These are phyloP conservation scores for Floccularia luteovirens DNA, from an alignment of 768 basidiomycete species.

Conservation along the genomic window DNA sequence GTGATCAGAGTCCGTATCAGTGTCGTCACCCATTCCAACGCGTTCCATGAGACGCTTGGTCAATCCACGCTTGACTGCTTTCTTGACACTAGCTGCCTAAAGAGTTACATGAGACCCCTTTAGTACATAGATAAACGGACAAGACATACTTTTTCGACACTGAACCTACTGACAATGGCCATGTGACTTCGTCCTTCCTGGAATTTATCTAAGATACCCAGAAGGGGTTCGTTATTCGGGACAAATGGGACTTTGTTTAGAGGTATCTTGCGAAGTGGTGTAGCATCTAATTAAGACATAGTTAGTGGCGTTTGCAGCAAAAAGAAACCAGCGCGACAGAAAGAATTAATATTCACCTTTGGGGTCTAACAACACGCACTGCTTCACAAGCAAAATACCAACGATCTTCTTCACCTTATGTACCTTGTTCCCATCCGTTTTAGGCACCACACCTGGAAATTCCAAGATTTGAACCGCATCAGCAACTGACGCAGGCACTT, in stretches of 20 bases:
- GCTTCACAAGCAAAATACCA: conserved; percentile 84
- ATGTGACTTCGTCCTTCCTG: conserved; percentile 90
- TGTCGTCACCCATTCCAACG: conserved; percentile 67
- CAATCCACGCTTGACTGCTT: conserved; percentile 73
- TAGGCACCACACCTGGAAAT: conserved; percentile 1
- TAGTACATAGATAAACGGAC: not conserved
- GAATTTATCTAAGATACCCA: conserved; percentile 82
- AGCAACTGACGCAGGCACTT: conserved; percentile 37
- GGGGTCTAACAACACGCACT: conserved; percentile 83
- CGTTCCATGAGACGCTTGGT: conserved; percentile 71
- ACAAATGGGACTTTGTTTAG: conserved; percentile 85
- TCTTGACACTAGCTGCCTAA: conserved; percentile 74
- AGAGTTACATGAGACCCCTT: not conserved
- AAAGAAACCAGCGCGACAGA: not conserved
- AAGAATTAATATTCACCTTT: conserved; percentile 41
- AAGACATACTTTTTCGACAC: conserved; percentile 43
- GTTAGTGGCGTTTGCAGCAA: not conserved
- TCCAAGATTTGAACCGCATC: conserved; percentile 3
- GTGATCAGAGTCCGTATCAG: conserved; percentile 27
- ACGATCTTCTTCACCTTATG: conserved; percentile 73
- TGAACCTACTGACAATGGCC: conserved; percentile 81
- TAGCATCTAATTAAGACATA: conserved; percentile 47
- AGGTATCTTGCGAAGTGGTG: conserved; percentile 76
- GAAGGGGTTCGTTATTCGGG: conserved; percentile 77
- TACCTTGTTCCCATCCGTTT: conserved; percentile 17